Percentiles rank a stretch among this genome's conserved stretches.
phyloP scores from a whole-genome alignment of 2,329 filamentous ascomycete species.

The Ploettnerulaceae sp. region DNA sequence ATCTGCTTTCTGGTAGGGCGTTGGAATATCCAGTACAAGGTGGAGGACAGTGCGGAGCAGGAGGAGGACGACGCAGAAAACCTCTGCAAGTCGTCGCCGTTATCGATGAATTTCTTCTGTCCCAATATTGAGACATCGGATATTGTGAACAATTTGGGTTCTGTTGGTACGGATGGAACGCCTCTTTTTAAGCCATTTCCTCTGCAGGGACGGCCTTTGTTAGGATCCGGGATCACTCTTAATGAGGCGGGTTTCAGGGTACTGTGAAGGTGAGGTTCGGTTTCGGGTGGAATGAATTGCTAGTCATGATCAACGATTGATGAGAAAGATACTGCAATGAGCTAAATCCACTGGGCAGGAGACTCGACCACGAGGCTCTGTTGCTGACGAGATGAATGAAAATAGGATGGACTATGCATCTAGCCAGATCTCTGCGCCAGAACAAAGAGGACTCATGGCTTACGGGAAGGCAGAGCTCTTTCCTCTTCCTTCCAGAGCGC shows the following conservation, averaged over 20 bases:
- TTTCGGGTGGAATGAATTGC: neutral
- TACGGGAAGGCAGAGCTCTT: too few species aligned
- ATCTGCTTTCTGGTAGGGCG: conserved; percentile 52
- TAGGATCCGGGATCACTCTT: conserved; percentile 14
- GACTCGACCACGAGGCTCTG: too few species aligned
- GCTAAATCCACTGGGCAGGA: too few species aligned
- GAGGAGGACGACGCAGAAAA: conserved; percentile 35
- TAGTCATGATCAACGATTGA: neutral
- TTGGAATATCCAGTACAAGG: conserved; percentile 52
- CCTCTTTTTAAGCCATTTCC: conserved; percentile 33
- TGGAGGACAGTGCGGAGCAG: conserved; percentile 37
- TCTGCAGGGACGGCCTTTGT: conserved; percentile 28
- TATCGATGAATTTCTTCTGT: conserved; percentile 27
- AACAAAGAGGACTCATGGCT: neutral
- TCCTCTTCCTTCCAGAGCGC: too few species aligned
- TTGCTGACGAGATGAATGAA: too few species aligned
- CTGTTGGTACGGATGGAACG: conserved; percentile 12
- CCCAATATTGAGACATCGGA: conserved; percentile 24
- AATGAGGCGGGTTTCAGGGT: conserved; percentile 21
- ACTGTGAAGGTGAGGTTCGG: conserved; percentile 1
- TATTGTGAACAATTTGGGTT: conserved; percentile 31
- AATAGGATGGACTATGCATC: too few species aligned
- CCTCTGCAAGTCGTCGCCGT: conserved; percentile 14
- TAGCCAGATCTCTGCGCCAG: neutral
- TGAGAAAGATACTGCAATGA: neutral